Evolutionary conservation across 257 asterid species (phyloP).

Genomic region (Misopates orontium): DNA sequence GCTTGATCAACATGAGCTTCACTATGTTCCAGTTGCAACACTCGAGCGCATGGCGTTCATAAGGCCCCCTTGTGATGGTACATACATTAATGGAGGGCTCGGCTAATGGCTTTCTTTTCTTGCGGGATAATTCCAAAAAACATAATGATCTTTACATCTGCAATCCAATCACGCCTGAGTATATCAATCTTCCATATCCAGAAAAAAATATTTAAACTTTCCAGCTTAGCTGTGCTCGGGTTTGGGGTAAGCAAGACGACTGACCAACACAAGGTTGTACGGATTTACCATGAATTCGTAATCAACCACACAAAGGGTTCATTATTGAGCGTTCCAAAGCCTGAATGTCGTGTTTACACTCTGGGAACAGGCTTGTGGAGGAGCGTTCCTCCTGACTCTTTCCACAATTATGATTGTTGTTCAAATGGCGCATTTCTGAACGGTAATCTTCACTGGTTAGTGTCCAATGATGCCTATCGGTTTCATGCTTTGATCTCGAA

Average conservation of each 20-base stretch:
- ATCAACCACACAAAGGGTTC: neutral
- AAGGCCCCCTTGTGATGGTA: no score
- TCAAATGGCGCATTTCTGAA: constrained; percentile 30
- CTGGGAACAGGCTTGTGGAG: constrained; percentile 49
- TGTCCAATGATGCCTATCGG: constrained; percentile 1
- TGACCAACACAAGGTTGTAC: constrained; percentile 23
- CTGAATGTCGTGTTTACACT: constrained; percentile 40
- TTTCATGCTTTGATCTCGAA: constrained; percentile 43
- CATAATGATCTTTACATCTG: constrained; percentile 18
- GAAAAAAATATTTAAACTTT: neutral
- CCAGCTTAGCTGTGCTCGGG: constrained; percentile 35
- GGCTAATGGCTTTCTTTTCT: constrained; percentile 27
- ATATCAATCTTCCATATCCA: constrained; percentile 25
- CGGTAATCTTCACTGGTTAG: constrained; percentile 51
- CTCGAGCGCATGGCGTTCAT: no score
- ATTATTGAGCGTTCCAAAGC: neutral
- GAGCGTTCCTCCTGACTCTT: neutral
- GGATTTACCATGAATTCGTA: constrained; percentile 12
- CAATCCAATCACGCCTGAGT: constrained; percentile 47
- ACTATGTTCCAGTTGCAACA: neutral
- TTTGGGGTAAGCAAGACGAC: constrained; percentile 38
- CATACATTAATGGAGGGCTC: constrained; percentile 24
- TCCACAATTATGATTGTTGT: neutral
- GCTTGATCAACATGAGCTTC: constrained; percentile 7
- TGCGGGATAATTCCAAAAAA: neutral